Percentiles rank a stretch among this genome's conserved stretches.
phyloP scores from a whole-genome alignment of 169 alveolate species.

The Toxoplasma gondii region DNA sequence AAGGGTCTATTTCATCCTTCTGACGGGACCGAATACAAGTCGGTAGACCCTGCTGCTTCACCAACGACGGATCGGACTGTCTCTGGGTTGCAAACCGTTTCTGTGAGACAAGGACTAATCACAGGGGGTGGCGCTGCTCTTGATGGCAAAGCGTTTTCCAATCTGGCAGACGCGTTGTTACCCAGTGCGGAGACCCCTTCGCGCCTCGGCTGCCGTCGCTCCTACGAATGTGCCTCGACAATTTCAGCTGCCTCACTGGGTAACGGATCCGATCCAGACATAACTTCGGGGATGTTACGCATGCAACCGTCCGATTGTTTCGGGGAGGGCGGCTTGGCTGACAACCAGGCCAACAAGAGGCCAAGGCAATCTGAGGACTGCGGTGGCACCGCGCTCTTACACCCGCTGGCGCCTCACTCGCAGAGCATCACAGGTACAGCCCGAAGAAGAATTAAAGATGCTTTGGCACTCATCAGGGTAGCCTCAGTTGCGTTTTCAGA shows the following conservation, averaged over 20 bases:
- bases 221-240: not conserved
- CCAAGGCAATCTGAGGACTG: not conserved
- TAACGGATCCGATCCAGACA: not conserved
- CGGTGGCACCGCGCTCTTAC: not conserved
- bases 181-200: not conserved
- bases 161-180: not conserved
- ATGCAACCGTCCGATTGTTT: not conserved
- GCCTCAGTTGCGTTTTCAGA: no score
- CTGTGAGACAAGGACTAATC: no score
- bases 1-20: no score
- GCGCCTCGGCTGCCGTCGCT: not conserved
- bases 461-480: not conserved
- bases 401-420: not conserved
- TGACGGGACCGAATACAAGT: no score
- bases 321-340: not conserved
- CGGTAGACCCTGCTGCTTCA: no score
- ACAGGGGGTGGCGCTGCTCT: not conserved
- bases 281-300: not conserved
- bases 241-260: no score
- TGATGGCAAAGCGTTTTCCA: not conserved
- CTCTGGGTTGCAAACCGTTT: no score
- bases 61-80: no score
- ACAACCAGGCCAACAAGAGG: not conserved
- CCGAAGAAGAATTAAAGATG: not conserved
- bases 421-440: not conserved